phyloP scores from a whole-genome alignment of 2,329 filamentous ascomycete species.

The Sporothrix brasiliensis region DNA sequence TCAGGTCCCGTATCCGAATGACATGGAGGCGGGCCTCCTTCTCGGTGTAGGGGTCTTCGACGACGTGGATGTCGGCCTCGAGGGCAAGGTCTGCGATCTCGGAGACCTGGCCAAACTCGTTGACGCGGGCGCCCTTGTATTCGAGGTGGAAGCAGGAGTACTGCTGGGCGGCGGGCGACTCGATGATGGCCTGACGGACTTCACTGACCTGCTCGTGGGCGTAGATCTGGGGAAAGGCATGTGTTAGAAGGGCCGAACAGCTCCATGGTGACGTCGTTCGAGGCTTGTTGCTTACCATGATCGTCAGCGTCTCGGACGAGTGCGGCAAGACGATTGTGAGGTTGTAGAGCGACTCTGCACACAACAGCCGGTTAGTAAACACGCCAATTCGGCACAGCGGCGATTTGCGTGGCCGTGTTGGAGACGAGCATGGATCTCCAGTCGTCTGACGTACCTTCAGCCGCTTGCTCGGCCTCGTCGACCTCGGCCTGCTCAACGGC shows the following conservation, averaged over 20 bases:
- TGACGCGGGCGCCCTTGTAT: constrained; percentile 83
- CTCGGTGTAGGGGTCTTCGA: constrained; percentile 96
- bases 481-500: constrained; percentile 35
- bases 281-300: constrained; percentile 64
- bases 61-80: constrained; percentile 76
- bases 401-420: neutral
- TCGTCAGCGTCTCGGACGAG: constrained; percentile 74
- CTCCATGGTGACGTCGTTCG: neutral
- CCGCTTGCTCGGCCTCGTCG: constrained; percentile 39
- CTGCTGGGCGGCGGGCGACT: constrained; percentile 88
- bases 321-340: constrained; percentile 82
- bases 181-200: constrained; percentile 93
- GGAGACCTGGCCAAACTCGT: constrained; percentile 90
- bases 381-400: neutral
- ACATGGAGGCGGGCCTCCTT: constrained; percentile 97
- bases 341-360: constrained; percentile 55
- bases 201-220: constrained; percentile 96
- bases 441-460: constrained; percentile 42
- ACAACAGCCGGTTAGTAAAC: neutral
- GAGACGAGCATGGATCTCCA: neutral
- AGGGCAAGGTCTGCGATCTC: constrained; percentile 79
- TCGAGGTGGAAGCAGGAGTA: constrained; percentile 99
- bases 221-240: constrained; percentile 65
- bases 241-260: constrained; percentile 8
- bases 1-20: constrained; percentile 85